These are phyloP conservation scores for Abrus precatorius DNA, from an alignment of 306 rosid genomes.

Conservation along the genomic window DNA sequence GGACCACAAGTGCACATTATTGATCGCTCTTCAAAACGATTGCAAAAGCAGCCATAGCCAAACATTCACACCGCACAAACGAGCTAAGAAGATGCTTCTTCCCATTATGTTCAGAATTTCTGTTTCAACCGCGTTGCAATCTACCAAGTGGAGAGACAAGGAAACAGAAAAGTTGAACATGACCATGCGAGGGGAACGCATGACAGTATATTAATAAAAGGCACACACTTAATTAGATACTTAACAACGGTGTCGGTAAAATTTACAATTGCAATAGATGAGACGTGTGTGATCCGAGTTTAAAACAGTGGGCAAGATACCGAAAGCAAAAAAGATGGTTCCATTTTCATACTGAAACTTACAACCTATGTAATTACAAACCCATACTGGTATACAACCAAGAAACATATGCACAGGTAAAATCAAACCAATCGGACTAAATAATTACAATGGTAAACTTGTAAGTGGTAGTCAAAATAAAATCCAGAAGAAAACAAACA, in stretches of 20 bases:
- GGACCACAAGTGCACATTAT: neutral
- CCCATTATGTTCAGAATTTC: neutral
- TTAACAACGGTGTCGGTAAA: neutral
- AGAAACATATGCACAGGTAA: constrained; percentile 32
- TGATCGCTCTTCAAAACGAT: neutral
- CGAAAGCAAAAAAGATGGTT: constrained; percentile 9
- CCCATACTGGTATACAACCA: constrained; percentile 14
- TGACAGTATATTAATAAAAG: neutral
- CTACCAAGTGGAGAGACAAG: neutral
- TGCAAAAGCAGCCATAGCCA: neutral
- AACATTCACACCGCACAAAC: neutral
- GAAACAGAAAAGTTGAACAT: neutral
- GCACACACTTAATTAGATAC: neutral
- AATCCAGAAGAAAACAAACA: constrained; percentile 39
- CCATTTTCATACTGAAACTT: constrained; percentile 25
- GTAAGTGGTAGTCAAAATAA: constrained; percentile 13
- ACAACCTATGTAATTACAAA: constrained; percentile 1
- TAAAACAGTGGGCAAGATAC: neutral
- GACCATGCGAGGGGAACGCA: neutral
- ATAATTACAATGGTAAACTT: constrained; percentile 49
- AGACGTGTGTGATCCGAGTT: neutral
- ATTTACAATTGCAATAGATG: neutral
- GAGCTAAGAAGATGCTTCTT: neutral
- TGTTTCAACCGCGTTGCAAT: neutral
- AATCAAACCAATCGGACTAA: constrained; percentile 32